Evolutionary conservation across 163 green algal genomes (phyloP).

Genomic region (Picocystis sp.): DNA sequence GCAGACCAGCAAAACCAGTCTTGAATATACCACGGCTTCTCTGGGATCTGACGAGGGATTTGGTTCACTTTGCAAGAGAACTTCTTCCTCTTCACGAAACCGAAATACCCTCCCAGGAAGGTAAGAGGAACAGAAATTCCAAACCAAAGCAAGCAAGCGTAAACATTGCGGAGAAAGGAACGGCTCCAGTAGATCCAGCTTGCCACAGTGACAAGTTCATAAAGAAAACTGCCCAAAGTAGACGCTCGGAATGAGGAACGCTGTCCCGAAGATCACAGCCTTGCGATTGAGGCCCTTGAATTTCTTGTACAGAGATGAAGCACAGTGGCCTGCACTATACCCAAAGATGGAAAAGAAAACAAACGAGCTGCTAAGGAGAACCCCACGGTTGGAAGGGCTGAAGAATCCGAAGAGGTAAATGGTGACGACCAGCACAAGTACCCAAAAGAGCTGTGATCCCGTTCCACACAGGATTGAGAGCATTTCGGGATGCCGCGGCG

Average conservation of each 20-base stretch:
- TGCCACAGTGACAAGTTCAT: constrained; percentile 9
- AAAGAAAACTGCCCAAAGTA: constrained; percentile 18
- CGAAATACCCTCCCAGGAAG: constrained; percentile 67
- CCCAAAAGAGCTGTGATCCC: constrained; percentile 38
- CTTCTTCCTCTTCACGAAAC: constrained; percentile 4
- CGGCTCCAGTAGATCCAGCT: constrained; percentile 43
- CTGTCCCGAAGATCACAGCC: too few species aligned
- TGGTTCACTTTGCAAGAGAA: constrained; percentile 41
- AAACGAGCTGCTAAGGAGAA: constrained; percentile 23
- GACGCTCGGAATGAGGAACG: not conserved
- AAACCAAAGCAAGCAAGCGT: constrained; percentile 76
- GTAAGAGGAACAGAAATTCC: constrained; percentile 78
- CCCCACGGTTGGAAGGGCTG: constrained; percentile 68
- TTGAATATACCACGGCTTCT: constrained; percentile 46
- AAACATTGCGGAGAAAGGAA: constrained; percentile 80
- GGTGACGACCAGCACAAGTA: constrained; percentile 39
- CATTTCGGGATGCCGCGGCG: constrained; percentile 33
- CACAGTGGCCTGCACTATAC: too few species aligned
- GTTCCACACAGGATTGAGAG: constrained; percentile 34
- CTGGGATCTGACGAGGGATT: constrained; percentile 86
- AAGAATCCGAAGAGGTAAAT: constrained; percentile 86
- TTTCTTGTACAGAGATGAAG: too few species aligned
- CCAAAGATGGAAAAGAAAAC: too few species aligned
- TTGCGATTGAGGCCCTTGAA: too few species aligned
- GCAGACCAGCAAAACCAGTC: constrained; percentile 64